Conservation (phyloP, 2,329 filamentous ascomycete species). For the Aspergillus ochraceoroseus region DNA sequence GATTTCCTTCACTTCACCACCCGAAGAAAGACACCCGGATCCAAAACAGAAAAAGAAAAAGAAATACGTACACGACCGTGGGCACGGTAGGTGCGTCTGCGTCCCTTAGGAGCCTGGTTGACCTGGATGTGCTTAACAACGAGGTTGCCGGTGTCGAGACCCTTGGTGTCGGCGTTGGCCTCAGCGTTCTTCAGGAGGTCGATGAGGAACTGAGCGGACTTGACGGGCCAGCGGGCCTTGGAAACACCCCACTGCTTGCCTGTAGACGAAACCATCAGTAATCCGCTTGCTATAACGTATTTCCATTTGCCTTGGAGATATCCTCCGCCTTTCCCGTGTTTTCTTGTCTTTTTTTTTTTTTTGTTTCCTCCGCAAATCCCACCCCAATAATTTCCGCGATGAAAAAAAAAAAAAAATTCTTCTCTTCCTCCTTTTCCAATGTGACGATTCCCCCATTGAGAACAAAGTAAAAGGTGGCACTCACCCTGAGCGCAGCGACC, state of each 20-base stretch:
- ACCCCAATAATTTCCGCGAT: not conserved
- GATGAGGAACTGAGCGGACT: slow-evolving; percentile 97
- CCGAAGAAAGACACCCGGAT: slow-evolving; percentile 9
- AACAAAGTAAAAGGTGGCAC: slow-evolving; percentile 41
- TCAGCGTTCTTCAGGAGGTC: slow-evolving; percentile 96
- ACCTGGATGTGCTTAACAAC: slow-evolving; percentile 99
- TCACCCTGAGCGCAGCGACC: slow-evolving; percentile 97
- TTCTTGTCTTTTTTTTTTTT: slow-evolving; percentile 5
- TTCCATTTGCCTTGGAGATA: not conserved
- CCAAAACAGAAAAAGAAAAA: too few relatives aligned
- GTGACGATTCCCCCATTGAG: slow-evolving; percentile 3
- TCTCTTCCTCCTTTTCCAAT: not conserved
- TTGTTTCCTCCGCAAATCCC: slow-evolving; percentile 2
- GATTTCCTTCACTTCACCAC: not conserved
- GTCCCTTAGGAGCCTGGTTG: slow-evolving; percentile 99
- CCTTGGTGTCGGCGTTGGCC: slow-evolving; percentile 95
- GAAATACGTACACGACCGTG: slow-evolving; percentile 99
- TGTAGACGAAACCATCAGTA: slow-evolving; percentile 39
- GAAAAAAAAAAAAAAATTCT: too few relatives aligned
- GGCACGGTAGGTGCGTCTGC: slow-evolving; percentile 98
- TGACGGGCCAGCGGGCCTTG: slow-evolving; percentile 97
- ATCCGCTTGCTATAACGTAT: slow-evolving; percentile 8
- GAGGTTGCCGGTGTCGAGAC: slow-evolving; percentile 93
- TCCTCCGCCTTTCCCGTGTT: too few relatives aligned
- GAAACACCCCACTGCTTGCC: slow-evolving; percentile 99